Evolutionary conservation across 805 yeast genomes (phyloP).

Genomic region (Martiniozyma abietophila): DNA sequence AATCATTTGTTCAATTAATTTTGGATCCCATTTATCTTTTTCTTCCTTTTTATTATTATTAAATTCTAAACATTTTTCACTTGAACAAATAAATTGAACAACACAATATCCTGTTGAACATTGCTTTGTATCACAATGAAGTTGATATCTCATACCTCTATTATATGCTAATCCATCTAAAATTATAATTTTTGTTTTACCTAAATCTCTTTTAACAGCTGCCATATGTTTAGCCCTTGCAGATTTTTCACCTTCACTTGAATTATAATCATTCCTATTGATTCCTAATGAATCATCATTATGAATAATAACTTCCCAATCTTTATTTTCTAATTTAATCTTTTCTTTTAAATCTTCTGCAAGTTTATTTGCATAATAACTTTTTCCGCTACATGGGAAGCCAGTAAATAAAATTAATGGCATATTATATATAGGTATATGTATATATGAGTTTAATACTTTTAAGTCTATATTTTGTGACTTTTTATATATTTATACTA

Average conservation of each 20-base stretch:
- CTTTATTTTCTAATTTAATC: constrained; percentile 43
- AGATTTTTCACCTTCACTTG: constrained; percentile 68
- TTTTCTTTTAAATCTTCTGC: constrained; percentile 36
- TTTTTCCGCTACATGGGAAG: constrained; percentile 77
- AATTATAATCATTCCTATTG: constrained; percentile 54
- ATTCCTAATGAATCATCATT: constrained; percentile 75
- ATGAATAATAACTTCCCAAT: constrained; percentile 56
- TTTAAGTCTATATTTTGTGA: too few species aligned
- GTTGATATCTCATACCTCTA: constrained; percentile 90
- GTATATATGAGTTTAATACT: not conserved
- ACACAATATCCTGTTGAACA: constrained; percentile 75
- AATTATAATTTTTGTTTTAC: constrained; percentile 63
- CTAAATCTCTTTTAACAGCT: constrained; percentile 76
- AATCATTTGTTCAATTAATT: constrained; percentile 54
- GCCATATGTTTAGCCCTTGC: constrained; percentile 80
- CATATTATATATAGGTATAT: constrained; percentile 35
- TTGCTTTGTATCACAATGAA: constrained; percentile 88
- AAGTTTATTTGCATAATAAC: constrained; percentile 59
- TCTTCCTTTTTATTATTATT: constrained; percentile 31
- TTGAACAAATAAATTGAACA: constrained; percentile 50
- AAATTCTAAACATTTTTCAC: constrained; percentile 55
- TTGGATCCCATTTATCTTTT: constrained; percentile 54
- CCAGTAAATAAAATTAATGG: constrained; percentile 83
- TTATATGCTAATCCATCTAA: constrained; percentile 83
- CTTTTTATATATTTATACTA: too few species aligned